Evolutionary conservation across 495 filamentous ascomycete genomes (phyloP).

Genomic region (Lasiosphaeria miniovina): DNA sequence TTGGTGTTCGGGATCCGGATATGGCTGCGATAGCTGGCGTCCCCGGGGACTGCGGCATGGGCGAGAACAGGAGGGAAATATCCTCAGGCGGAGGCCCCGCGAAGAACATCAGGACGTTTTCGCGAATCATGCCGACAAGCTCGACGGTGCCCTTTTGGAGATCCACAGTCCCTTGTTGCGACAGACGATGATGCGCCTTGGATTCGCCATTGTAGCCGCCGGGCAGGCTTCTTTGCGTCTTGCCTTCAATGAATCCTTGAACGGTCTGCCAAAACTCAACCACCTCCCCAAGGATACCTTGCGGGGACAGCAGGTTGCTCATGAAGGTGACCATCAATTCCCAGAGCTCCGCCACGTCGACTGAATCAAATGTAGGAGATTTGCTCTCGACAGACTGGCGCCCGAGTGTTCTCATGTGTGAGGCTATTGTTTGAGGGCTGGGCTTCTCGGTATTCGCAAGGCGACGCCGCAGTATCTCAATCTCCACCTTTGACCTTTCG

Average conservation of each 20-base stretch:
- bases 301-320: slow-evolving; percentile 65
- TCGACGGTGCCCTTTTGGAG: slow-evolving; percentile 77
- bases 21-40: slow-evolving; percentile 53
- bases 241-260: slow-evolving; percentile 85
- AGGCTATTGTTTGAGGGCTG: slow-evolving; percentile 61
- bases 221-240: slow-evolving; percentile 75
- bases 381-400: slow-evolving; percentile 57
- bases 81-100: slow-evolving; percentile 89
- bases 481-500: slow-evolving; percentile 81
- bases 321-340: slow-evolving; percentile 74
- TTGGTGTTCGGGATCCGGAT: slow-evolving; percentile 44
- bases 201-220: slow-evolving; percentile 81
- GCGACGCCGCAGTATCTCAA: slow-evolving; percentile 82
- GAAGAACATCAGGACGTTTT: slow-evolving; percentile 76
- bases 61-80: slow-evolving; percentile 78
- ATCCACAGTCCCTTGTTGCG: slow-evolving; percentile 62
- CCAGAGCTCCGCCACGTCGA: slow-evolving; percentile 84
- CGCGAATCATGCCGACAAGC: slow-evolving; percentile 75
- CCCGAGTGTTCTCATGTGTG: slow-evolving; percentile 67
- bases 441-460: slow-evolving; percentile 72
- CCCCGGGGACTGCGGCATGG: slow-evolving; percentile 66
- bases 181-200: slow-evolving; percentile 77
- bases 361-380: slow-evolving; percentile 60
- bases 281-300: slow-evolving; percentile 82
- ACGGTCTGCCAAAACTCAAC: slow-evolving; percentile 92